Conservation (phyloP, 2,329 filamentous ascomycete species). For the Microascus cirrosus region DNA sequence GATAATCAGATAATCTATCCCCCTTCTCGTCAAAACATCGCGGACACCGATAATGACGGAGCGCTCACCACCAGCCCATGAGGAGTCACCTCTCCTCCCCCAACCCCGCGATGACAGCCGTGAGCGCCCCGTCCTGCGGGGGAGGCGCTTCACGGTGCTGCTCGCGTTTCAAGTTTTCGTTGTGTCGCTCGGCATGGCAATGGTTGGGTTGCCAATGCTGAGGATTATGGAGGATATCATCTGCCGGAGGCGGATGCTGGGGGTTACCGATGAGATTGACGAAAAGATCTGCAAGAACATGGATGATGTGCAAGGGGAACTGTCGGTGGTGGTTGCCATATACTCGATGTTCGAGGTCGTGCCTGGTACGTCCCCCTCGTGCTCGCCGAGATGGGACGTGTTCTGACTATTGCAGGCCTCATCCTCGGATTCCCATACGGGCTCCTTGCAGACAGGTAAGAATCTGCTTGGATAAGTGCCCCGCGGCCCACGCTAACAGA, state of each 20-base stretch:
- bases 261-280: constrained; percentile 49
- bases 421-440: neutral
- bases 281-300: neutral
- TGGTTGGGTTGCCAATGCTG: neutral
- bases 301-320: neutral
- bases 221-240: constrained; percentile 1
- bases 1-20: too few relatives aligned
- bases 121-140: neutral
- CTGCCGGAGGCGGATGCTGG: constrained; percentile 41
- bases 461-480: neutral
- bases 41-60: neutral
- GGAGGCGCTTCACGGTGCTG: neutral
- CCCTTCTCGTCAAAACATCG: neutral
- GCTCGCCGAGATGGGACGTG: neutral
- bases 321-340: constrained; percentile 2
- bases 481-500: neutral
- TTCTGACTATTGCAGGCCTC: neutral
- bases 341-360: neutral
- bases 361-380: neutral
- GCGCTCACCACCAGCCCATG: neutral
- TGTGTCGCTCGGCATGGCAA: neutral
- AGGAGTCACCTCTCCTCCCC: neutral
- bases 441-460: neutral
- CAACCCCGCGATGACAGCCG: neutral
- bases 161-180: neutral